A percentile compares a stretch with the other conserved stretches of the same genome.
Evolutionary conservation across 345 rosid species (phyloP).

Genomic region (Salix brachista): DNA sequence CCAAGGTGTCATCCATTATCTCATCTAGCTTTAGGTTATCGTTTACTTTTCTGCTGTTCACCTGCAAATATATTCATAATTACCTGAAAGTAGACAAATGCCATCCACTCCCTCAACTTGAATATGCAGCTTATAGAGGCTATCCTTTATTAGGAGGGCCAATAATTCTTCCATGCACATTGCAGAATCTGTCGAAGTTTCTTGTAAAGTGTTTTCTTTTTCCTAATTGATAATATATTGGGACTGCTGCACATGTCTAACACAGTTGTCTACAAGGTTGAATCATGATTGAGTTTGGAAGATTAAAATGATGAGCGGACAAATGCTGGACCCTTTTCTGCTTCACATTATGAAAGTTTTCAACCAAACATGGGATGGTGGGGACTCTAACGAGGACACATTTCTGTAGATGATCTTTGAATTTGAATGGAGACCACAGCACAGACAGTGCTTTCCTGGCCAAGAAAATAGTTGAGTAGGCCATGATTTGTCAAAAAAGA

Average conservation of each 20-base stretch:
- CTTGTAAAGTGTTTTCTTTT: no score
- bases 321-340: not conserved
- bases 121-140: no score
- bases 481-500: not conserved
- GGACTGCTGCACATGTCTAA: constrained; percentile 10
- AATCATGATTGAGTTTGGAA: constrained; percentile 2
- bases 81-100: no score
- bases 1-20: not conserved
- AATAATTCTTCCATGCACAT: no score
- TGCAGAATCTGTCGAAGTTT: no score
- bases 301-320: not conserved
- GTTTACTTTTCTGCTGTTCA: no score
- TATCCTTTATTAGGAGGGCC: no score
- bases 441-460: not conserved
- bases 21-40: not conserved
- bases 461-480: not conserved
- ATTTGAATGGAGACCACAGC: not conserved
- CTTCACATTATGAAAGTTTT: not conserved
- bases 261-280: constrained; percentile 20
- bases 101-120: no score
- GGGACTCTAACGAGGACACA: not conserved
- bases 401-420: not conserved
- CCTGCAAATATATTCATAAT: no score
- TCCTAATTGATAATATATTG: not conserved
- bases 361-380: not conserved